These are phyloP conservation scores for Daldinia caldariorum DNA, from an alignment of 495 filamentous ascomycete species.

Conservation along the genomic window DNA sequence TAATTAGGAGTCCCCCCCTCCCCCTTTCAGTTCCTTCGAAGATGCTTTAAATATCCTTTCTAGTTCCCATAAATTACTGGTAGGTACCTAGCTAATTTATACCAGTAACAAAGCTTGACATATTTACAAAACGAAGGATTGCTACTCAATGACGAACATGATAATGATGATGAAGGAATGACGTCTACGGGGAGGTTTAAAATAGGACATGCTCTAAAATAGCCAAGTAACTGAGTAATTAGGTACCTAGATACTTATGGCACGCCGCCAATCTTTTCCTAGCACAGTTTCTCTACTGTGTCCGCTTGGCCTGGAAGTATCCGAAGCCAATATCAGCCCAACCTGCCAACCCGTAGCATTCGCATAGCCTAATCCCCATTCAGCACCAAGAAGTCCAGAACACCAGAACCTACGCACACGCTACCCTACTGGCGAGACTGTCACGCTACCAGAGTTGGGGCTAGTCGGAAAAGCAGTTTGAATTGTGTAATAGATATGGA, in stretches of 20 bases:
- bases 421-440: constrained; percentile 28
- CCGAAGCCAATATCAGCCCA: constrained; percentile 16
- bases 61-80: constrained; percentile 6
- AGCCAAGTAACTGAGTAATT: neutral
- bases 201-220: constrained; percentile 24
- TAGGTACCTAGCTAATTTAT: neutral
- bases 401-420: constrained; percentile 33
- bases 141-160: constrained; percentile 4
- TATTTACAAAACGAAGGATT: constrained; percentile 3
- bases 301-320: constrained; percentile 13
- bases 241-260: neutral
- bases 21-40: neutral
- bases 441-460: constrained; percentile 29
- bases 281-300: constrained; percentile 22
- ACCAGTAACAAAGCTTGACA: constrained; percentile 5
- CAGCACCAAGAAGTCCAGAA: constrained; percentile 32
- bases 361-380: constrained; percentile 30
- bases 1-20: neutral
- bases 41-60: neutral
- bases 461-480: constrained; percentile 21
- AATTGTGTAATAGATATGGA: constrained; percentile 29
- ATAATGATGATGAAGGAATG: constrained; percentile 29
- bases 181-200: constrained; percentile 25
- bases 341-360: constrained; percentile 19
- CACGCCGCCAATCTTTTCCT: constrained; percentile 3